A percentile compares a stretch with the other conserved stretches of the same genome.
Evolutionary conservation across 2,329 filamentous ascomycete genomes (phyloP).

Genomic region (Trichoderma atrobrunneum): DNA sequence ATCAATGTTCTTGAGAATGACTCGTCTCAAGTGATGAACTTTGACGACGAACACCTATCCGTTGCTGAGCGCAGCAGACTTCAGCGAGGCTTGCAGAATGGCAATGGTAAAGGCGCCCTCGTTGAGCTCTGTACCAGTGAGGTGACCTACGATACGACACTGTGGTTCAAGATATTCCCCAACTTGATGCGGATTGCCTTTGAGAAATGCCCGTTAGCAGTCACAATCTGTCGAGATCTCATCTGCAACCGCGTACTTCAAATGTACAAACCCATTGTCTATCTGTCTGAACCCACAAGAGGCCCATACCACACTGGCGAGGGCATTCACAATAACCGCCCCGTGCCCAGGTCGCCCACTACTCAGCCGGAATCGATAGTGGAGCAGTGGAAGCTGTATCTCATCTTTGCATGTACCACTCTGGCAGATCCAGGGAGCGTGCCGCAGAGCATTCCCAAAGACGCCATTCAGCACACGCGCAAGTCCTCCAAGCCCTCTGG

Average conservation of each 20-base stretch:
- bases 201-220: slow-evolving; percentile 85
- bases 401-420: slow-evolving; percentile 96
- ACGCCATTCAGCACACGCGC: slow-evolving; percentile 67
- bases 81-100: slow-evolving; percentile 83
- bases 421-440: slow-evolving; percentile 75
- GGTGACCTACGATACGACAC: slow-evolving; percentile 85
- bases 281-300: slow-evolving; percentile 70
- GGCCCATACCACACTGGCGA: slow-evolving; percentile 63
- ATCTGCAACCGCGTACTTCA: slow-evolving; percentile 90
- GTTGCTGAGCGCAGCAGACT: slow-evolving; percentile 89
- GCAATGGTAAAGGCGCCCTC: slow-evolving; percentile 77
- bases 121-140: slow-evolving; percentile 96
- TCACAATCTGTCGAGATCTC: slow-evolving; percentile 85
- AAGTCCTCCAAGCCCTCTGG: slow-evolving; percentile 72
- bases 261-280: slow-evolving; percentile 82
- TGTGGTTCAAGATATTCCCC: slow-evolving; percentile 98
- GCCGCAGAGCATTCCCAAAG: slow-evolving; percentile 40
- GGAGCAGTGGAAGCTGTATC: slow-evolving; percentile 96
- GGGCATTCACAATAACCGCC: slow-evolving; percentile 43
- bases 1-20: slow-evolving; percentile 92
- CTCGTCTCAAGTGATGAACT: slow-evolving; percentile 82
- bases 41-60: slow-evolving; percentile 87
- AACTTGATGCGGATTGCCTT: slow-evolving; percentile 89
- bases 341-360: slow-evolving; percentile 56
- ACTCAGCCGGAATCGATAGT: slow-evolving; percentile 83